Conservation (phyloP, 768 basidiomycete genomes). For the Amanita jacksonii region DNA sequence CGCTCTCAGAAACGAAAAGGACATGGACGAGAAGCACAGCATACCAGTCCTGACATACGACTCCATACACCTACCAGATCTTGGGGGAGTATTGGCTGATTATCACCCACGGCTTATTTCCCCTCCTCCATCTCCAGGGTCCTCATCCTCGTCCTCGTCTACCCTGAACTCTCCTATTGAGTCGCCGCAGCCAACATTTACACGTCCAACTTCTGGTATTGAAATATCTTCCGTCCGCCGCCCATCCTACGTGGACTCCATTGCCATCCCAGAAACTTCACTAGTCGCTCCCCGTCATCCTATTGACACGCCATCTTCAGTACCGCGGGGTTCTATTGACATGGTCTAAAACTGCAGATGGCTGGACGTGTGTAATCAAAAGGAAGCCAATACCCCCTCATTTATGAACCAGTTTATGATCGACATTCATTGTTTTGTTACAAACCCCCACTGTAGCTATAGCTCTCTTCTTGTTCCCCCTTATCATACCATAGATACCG, state of each 20-base stretch:
- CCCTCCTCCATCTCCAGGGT: conserved; percentile 25
- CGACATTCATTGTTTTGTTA: not conserved
- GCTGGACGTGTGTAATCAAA: not conserved
- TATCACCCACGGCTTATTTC: conserved; percentile 22
- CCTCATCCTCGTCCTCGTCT: no score
- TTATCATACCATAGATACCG: no score
- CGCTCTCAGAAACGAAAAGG: conserved; percentile 18
- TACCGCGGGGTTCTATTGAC: conserved; percentile 1
- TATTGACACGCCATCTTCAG: conserved; percentile 2
- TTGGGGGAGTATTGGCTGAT: conserved; percentile 30
- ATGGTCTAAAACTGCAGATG: not conserved
- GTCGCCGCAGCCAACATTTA: conserved; percentile 15
- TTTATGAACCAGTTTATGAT: not conserved
- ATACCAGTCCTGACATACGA: conserved; percentile 27
- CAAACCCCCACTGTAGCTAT: conserved; percentile 4
- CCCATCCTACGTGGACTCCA: conserved; percentile 7
- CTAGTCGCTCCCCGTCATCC: not conserved
- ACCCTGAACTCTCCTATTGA: conserved; percentile 18
- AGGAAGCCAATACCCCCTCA: not conserved
- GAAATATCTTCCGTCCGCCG: conserved; percentile 23
- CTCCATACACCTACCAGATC: conserved; percentile 26
- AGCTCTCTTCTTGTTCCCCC: no score
- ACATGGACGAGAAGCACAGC: conserved; percentile 17
- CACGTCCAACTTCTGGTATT: conserved; percentile 19
- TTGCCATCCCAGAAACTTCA: not conserved